A percentile compares a stretch with the other conserved stretches of the same genome.
phyloP scores from a whole-genome alignment of 352 stramenopile species.

The Globisporangium lucens region DNA sequence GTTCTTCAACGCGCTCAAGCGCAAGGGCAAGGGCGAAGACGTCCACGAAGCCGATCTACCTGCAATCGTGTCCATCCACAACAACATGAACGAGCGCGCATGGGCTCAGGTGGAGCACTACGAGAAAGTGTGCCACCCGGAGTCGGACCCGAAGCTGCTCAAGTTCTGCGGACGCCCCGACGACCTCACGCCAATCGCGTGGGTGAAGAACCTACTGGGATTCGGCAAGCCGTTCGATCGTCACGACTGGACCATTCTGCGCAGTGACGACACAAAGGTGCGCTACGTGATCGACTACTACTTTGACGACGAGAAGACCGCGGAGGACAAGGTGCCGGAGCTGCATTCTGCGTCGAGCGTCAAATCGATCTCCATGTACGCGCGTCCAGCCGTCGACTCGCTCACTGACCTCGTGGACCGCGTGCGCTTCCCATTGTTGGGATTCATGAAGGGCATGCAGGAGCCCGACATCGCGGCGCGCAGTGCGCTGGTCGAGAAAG shows the following conservation, averaged over 20 bases:
- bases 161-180: constrained; percentile 96
- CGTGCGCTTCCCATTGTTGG: constrained; percentile 73
- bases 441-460: constrained; percentile 44
- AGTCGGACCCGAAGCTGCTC: constrained; percentile 88
- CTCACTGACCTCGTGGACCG: constrained; percentile 68
- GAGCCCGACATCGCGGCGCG: constrained; percentile 49
- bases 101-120: constrained; percentile 98
- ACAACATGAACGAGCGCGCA: constrained; percentile 99
- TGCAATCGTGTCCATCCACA: constrained; percentile 98
- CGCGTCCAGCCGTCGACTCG: constrained; percentile 79
- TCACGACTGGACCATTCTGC: constrained; percentile 97
- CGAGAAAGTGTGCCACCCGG: constrained; percentile 90
- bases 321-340: constrained; percentile 73
- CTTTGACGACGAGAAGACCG: constrained; percentile 86
- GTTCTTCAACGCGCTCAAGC: constrained; percentile 98
- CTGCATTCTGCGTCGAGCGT: constrained; percentile 82
- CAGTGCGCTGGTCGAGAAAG: constrained; percentile 46
- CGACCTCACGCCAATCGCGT: constrained; percentile 95
- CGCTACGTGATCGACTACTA: constrained; percentile 99
- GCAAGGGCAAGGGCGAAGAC: constrained; percentile 97
- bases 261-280: constrained; percentile 86
- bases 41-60: constrained; percentile 93
- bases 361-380: constrained; percentile 89
- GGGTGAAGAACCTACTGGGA: constrained; percentile 87
- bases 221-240: constrained; percentile 94